Percentiles rank a stretch among this genome's conserved stretches.
Conservation (phyloP, 352 stramenopile genomes). For the Phytophthora pinifolia region DNA sequence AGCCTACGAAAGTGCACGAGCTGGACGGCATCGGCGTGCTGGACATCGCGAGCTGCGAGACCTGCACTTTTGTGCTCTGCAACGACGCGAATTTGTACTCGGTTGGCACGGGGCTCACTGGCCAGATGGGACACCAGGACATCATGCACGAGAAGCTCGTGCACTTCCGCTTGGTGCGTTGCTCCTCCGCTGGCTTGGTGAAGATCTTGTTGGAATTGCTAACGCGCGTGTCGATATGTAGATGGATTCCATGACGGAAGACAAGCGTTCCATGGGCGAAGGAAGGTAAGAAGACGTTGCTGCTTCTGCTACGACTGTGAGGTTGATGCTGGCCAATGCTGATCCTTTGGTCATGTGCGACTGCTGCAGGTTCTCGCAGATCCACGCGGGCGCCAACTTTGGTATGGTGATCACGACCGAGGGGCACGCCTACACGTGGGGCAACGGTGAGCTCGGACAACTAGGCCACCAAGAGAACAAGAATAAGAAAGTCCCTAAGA, state of each 20-base stretch:
- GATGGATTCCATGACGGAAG: conserved; percentile 67
- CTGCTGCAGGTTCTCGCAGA: conserved; percentile 48
- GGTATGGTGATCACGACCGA: conserved; percentile 51
- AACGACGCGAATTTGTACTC: conserved; percentile 82
- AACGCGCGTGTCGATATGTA: conserved; percentile 25
- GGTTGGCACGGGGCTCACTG: conserved; percentile 53
- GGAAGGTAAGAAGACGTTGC: conserved; percentile 48
- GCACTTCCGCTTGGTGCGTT: conserved; percentile 68
- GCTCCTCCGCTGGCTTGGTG: neutral
- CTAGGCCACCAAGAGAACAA: conserved; percentile 87
- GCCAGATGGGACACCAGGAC: conserved; percentile 76
- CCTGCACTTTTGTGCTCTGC: conserved; percentile 55
- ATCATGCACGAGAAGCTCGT: conserved; percentile 79
- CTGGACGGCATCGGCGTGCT: conserved; percentile 66
- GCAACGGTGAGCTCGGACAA: conserved; percentile 74
- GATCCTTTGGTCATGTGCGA: neutral
- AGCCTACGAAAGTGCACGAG: conserved; percentile 57
- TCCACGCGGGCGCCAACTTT: conserved; percentile 64
- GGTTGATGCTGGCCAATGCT: too few species aligned
- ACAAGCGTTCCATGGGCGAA: conserved; percentile 78
- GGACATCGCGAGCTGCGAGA: conserved; percentile 65
- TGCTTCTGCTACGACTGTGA: too few species aligned
- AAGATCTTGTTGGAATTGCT: conserved; percentile 8
- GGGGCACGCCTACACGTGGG: conserved; percentile 81
- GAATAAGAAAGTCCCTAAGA: conserved; percentile 84